These are phyloP conservation scores for Xylaria multiplex DNA, from an alignment of 2,329 filamentous ascomycete species.

Conservation along the genomic window DNA sequence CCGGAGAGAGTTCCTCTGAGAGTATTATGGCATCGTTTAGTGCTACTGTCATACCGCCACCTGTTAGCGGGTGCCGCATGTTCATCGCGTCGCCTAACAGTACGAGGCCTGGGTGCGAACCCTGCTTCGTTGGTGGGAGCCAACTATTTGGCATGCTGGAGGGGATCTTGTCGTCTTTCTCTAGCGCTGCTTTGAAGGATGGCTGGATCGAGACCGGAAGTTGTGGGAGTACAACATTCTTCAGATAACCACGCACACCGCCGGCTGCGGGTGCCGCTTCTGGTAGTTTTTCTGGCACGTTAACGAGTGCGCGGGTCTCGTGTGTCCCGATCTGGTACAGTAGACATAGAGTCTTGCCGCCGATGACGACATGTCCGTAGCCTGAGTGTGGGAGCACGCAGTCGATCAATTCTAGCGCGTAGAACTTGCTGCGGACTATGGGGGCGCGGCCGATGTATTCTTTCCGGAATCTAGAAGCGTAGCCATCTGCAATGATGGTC, in stretches of 20 bases:
- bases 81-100: slow-evolving; percentile 95
- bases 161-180: slow-evolving; percentile 76
- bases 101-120: slow-evolving; percentile 76
- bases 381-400: slow-evolving; percentile 77
- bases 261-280: slow-evolving; percentile 78
- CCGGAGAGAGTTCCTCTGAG: slow-evolving; percentile 76
- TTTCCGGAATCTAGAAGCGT: slow-evolving; percentile 90
- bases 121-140: slow-evolving; percentile 79
- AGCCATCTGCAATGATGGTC: slow-evolving; percentile 92
- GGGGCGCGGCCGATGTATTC: slow-evolving; percentile 75
- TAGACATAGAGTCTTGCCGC: slow-evolving; percentile 78
- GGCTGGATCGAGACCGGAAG: slow-evolving; percentile 78
- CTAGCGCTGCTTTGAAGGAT: slow-evolving; percentile 79
- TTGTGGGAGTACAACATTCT: slow-evolving; percentile 79
- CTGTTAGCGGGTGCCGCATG: slow-evolving; percentile 98
- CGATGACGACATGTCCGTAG: slow-evolving; percentile 89
- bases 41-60: slow-evolving; percentile 97
- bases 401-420: slow-evolving; percentile 91
- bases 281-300: slow-evolving; percentile 81
- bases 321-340: slow-evolving; percentile 97
- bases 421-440: slow-evolving; percentile 85
- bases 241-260: slow-evolving; percentile 85
- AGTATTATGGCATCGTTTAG: slow-evolving; percentile 91
- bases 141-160: slow-evolving; percentile 94
- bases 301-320: slow-evolving; percentile 90